These are phyloP conservation scores for Eryngium alpinum DNA, from an alignment of 140 eudicot species.

Conservation along the genomic window DNA sequence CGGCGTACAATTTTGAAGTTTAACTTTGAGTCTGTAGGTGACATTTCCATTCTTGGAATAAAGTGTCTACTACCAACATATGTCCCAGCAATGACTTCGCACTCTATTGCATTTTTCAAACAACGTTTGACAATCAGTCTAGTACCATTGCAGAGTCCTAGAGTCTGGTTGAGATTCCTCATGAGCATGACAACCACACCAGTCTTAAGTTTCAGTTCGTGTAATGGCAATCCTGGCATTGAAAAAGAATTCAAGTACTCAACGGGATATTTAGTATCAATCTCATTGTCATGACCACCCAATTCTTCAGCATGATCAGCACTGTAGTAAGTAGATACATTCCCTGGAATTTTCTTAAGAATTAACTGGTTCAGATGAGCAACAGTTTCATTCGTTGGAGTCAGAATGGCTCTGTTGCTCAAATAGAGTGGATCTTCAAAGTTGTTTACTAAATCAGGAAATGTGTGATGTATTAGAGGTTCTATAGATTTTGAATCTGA, in stretches of 20 bases:
- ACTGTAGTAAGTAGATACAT: background rate
- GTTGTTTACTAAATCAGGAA: background rate
- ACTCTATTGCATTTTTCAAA: background rate
- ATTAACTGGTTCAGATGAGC: background rate
- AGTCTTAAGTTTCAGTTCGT: background rate
- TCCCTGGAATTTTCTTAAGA: background rate
- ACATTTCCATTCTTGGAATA: background rate
- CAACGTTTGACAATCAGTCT: background rate
- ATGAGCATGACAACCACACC: background rate
- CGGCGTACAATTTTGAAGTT: background rate
- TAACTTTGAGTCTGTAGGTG: background rate
- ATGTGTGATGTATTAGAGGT: background rate
- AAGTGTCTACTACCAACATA: background rate
- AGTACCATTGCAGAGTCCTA: background rate
- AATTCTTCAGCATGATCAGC: background rate
- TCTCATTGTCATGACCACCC: background rate
- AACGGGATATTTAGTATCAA: background rate
- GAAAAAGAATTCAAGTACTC: background rate
- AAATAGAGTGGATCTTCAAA: background rate
- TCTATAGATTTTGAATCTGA: background rate
- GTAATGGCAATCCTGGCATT: background rate
- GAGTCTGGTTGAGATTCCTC: background rate
- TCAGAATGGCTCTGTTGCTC: background rate
- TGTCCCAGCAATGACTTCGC: background rate
- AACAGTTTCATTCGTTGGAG: background rate